phyloP scores from a whole-genome alignment of 139 green algal genomes.

The Auxenochlorella pyrenoidosa region DNA sequence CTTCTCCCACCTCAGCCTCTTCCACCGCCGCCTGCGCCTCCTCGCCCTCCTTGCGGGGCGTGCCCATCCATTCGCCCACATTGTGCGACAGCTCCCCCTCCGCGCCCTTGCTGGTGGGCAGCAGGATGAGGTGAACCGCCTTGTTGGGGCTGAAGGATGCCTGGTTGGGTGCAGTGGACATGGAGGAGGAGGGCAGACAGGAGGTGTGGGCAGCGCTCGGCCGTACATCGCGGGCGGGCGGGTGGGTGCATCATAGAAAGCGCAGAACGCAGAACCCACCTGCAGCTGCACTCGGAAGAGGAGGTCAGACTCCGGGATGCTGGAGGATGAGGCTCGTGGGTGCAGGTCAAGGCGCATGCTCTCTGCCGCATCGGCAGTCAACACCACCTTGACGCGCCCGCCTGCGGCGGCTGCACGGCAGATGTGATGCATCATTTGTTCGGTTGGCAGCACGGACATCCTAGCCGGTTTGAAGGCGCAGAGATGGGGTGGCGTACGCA shows the following conservation, averaged over 20 bases:
- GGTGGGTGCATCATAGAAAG: too few species aligned
- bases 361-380: not conserved
- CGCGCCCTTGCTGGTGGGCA: not conserved
- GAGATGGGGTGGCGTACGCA: not conserved
- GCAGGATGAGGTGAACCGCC: slow-evolving; percentile 10
- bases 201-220: too few species aligned
- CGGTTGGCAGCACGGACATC: too few species aligned
- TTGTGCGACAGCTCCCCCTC: not conserved
- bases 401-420: too few species aligned
- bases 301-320: not conserved
- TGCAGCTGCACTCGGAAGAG: slow-evolving; percentile 16
- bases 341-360: too few species aligned
- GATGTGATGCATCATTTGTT: not conserved
- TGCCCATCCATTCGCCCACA: slow-evolving; percentile 5
- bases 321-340: not conserved
- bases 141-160: slow-evolving; percentile 6
- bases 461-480: not conserved
- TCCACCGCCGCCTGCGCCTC: not conserved
- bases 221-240: too few species aligned
- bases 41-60: not conserved
- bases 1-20: not conserved
- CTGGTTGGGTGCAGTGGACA: too few species aligned
- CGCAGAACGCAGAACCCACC: not conserved
- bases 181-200: too few species aligned
- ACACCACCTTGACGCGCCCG: not conserved